Percentiles rank a stretch among this genome's conserved stretches.
Conservation (phyloP, 1,284 basidiomycete genomes). For the Erythrobasidium hasegawianum region DNA sequence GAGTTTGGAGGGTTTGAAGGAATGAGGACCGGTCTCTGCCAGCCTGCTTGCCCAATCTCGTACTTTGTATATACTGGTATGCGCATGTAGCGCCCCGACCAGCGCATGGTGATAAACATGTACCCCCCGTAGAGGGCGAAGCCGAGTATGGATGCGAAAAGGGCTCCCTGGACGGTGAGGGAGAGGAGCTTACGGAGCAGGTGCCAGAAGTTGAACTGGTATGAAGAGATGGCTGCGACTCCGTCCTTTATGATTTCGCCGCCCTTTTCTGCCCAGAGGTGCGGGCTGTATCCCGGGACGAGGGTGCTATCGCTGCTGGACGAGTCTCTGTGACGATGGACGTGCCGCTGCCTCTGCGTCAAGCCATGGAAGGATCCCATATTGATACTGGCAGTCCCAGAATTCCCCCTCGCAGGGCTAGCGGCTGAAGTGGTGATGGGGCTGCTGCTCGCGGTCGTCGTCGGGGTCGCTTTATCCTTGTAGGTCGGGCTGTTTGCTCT, state of each 20-base stretch:
- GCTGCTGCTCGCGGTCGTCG: not conserved
- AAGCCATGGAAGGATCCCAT: no score
- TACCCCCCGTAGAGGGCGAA: conserved; percentile 1
- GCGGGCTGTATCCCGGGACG: no score
- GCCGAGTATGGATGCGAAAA: conserved; percentile 1
- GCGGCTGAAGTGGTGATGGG: no score
- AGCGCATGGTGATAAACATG: conserved; percentile 6
- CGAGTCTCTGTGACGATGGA: no score
- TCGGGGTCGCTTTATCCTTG: not conserved
- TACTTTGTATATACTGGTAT: conserved; percentile 25
- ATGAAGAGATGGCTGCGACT: not conserved
- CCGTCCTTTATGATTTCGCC: not conserved
- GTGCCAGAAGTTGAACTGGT: not conserved
- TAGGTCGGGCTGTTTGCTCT: no score
- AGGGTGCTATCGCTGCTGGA: no score
- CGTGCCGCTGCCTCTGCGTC: no score
- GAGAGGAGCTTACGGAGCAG: conserved; percentile 1
- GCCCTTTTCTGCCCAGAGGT: conserved; percentile 1
- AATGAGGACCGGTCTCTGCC: not conserved
- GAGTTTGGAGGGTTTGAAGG: not conserved
- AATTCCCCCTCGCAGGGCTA: no score
- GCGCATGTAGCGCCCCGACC: conserved; percentile 11
- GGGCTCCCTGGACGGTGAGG: not conserved
- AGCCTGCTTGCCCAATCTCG: conserved; percentile 27
- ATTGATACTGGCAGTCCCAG: no score